phyloP scores from a whole-genome alignment of 2,329 filamentous ascomycete species.

The Dryadomyces sulphureus region DNA sequence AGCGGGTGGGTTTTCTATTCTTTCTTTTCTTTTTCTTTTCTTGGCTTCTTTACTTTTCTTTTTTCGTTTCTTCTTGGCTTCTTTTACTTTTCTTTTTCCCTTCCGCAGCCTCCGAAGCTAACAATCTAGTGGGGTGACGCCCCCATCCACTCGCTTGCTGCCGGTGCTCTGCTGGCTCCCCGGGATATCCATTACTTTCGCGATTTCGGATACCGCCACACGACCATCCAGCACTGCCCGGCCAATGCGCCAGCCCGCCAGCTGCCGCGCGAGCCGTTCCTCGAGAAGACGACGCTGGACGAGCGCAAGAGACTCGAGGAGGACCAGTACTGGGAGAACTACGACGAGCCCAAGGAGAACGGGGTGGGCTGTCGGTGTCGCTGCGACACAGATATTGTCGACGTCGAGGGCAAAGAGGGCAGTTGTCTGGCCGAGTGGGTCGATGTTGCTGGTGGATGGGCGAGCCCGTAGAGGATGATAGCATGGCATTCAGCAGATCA shows the following conservation, averaged over 20 bases:
- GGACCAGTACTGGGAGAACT: constrained; percentile 88
- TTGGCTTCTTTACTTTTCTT: no score
- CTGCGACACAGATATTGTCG: constrained; percentile 93
- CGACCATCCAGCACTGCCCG: constrained; percentile 96
- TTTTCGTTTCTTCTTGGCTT: no score
- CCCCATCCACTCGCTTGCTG: constrained; percentile 92
- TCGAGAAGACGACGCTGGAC: constrained; percentile 68
- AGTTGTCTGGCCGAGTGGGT: constrained; percentile 96
- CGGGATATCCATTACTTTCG: constrained; percentile 96
- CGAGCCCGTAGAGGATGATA: constrained; percentile 27
- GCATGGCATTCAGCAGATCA: background rate
- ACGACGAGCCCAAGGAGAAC: constrained; percentile 81
- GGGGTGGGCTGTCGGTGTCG: constrained; percentile 92
- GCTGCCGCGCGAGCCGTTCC: constrained; percentile 61
- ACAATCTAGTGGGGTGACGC: constrained; percentile 80
- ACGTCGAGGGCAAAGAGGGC: constrained; percentile 94
- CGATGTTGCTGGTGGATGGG: constrained; percentile 89
- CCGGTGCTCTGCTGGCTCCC: constrained; percentile 68
- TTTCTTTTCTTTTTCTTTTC: background rate
- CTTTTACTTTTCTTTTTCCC: no score
- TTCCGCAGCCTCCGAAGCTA: no score
- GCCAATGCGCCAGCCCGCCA: constrained; percentile 87
- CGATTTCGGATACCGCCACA: constrained; percentile 95
- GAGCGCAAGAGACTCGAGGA: constrained; percentile 79
- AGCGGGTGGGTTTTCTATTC: constrained; percentile 48